Percentiles rank a stretch among this genome's conserved stretches.
These are phyloP conservation scores for Papilionanthe hybrid DNA, from an alignment of 116 monocot species.

Conservation along the genomic window DNA sequence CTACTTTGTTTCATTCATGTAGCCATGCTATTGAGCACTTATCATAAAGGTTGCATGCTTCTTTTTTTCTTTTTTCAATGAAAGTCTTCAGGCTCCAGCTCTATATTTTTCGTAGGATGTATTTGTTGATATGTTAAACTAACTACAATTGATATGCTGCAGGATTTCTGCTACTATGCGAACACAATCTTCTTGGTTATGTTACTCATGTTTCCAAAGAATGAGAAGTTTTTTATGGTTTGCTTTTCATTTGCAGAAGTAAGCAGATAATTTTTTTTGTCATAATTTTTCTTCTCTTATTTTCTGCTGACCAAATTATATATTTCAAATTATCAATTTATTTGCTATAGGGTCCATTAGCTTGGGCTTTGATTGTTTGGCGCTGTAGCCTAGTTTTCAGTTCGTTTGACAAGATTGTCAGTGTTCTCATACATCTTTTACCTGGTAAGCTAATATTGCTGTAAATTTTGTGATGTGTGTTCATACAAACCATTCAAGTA, in stretches of 20 bases:
- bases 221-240: constrained; percentile 98
- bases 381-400: constrained; percentile 92
- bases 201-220: constrained; percentile 83
- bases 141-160: constrained; percentile 24
- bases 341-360: constrained; percentile 75
- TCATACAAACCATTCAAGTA: not conserved
- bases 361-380: constrained; percentile 99
- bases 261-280: constrained; percentile 19
- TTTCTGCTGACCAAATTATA: not conserved
- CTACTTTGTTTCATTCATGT: not conserved
- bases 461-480: not conserved
- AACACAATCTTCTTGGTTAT: constrained; percentile 87
- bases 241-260: constrained; percentile 99
- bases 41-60: not conserved
- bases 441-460: constrained; percentile 59
- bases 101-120: not conserved
- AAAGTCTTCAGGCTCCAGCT: not conserved
- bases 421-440: constrained; percentile 95
- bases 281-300: not conserved
- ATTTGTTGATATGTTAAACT: not conserved
- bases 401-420: constrained; percentile 93
- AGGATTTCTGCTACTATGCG: constrained; percentile 99
- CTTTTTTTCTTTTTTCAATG: not conserved
- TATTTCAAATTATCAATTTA: constrained; percentile 6
- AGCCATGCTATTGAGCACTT: not conserved